Conservation (phyloP, 148 eudicot genomes). For the Polygonum aviculare region DNA sequence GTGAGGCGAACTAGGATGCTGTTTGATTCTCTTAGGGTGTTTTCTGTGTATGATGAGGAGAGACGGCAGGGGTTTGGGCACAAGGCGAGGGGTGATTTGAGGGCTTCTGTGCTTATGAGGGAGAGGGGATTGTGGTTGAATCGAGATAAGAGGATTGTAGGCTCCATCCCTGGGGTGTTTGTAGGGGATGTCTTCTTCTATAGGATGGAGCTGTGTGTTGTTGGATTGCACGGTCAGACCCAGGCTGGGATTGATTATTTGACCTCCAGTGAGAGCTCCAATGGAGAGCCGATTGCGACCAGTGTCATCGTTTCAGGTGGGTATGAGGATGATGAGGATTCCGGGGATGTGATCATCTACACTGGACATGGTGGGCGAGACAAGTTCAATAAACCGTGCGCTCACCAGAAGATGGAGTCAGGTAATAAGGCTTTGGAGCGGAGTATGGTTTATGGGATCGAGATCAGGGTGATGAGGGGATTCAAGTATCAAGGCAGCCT, state of each 20-base stretch:
- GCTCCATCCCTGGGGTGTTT: slow-evolving; percentile 9
- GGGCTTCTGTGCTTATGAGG: slow-evolving; percentile 51
- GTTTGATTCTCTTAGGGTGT: slow-evolving; percentile 52
- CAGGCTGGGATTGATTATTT: slow-evolving; percentile 90
- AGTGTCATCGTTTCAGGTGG: slow-evolving; percentile 78
- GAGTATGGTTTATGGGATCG: slow-evolving; percentile 84
- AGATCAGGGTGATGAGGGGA: slow-evolving; percentile 86
- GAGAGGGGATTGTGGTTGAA: slow-evolving; percentile 55
- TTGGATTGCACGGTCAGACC: slow-evolving; percentile 70
- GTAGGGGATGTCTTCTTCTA: slow-evolving; percentile 83
- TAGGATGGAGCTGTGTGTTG: slow-evolving; percentile 80
- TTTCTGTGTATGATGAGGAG: slow-evolving; percentile 28
- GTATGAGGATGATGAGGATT: slow-evolving; percentile 82
- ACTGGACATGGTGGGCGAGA: slow-evolving; percentile 93
- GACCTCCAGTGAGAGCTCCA: slow-evolving; percentile 60
- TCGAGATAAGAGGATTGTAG: slow-evolving; percentile 65
- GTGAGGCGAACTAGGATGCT: slow-evolving; percentile 60
- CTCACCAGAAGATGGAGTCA: slow-evolving; percentile 62
- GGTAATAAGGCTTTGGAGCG: slow-evolving; percentile 78
- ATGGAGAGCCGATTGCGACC: slow-evolving; percentile 89
- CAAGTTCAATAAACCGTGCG: slow-evolving; percentile 39
- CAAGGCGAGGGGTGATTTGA: slow-evolving; percentile 48
- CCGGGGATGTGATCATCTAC: slow-evolving; percentile 61
- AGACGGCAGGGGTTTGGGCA: slow-evolving; percentile 28
- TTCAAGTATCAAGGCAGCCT: slow-evolving; percentile 51